A percentile compares a stretch with the other conserved stretches of the same genome.
Evolutionary conservation across 176 grass and related monocot species (phyloP).

Genomic region (Pontederia paniculata): DNA sequence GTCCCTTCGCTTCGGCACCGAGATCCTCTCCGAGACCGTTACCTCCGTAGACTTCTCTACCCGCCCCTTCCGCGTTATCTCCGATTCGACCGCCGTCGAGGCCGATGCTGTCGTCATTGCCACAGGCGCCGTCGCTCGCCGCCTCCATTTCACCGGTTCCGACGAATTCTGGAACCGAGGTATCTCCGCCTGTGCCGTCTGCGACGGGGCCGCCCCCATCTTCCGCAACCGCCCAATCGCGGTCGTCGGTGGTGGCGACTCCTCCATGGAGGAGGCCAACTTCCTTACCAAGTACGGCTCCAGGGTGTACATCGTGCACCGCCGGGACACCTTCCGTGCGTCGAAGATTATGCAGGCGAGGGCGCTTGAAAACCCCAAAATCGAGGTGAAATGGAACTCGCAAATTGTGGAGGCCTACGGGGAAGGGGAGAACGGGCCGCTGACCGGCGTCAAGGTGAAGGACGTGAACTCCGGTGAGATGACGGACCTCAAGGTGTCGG

Average conservation of each 20-base stretch:
- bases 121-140: slow-evolving; percentile 73
- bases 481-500: slow-evolving; percentile 55
- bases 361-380: slow-evolving; percentile 71
- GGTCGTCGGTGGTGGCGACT: slow-evolving; percentile 84
- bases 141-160: slow-evolving; percentile 63
- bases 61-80: slow-evolving; percentile 51
- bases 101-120: slow-evolving; percentile 70
- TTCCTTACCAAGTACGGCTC: slow-evolving; percentile 98
- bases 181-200: slow-evolving; percentile 95
- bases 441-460: slow-evolving; percentile 71
- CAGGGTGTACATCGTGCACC: slow-evolving; percentile 81
- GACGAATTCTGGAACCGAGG: slow-evolving; percentile 85
- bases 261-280: slow-evolving; percentile 98
- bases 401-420: slow-evolving; percentile 80
- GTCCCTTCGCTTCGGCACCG: slow-evolving; percentile 53
- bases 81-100: slow-evolving; percentile 51
- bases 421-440: slow-evolving; percentile 21
- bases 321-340: slow-evolving; percentile 70
- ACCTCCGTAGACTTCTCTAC: slow-evolving; percentile 52
- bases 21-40: slow-evolving; percentile 73
- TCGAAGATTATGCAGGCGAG: slow-evolving; percentile 98
- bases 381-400: slow-evolving; percentile 72
- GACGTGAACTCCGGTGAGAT: slow-evolving; percentile 47
- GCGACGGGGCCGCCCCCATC: slow-evolving; percentile 83
- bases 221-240: slow-evolving; percentile 80